Conservation (phyloP, 108 stramenopile species). For the Fragilariopsis cylindrus region DNA sequence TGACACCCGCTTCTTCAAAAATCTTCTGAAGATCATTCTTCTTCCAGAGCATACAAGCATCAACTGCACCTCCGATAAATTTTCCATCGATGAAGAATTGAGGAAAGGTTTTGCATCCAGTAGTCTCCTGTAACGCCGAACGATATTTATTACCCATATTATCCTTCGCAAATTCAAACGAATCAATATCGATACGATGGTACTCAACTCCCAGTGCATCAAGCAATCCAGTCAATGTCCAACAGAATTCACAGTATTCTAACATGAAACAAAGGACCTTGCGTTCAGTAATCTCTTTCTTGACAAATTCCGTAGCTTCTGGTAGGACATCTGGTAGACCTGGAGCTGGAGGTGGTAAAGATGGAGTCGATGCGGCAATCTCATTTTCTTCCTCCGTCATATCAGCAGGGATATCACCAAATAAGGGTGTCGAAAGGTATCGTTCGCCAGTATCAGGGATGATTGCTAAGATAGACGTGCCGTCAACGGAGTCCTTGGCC, state of each 20-base stretch:
- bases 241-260: conserved; percentile 53
- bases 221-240: conserved; percentile 38
- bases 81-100: conserved; percentile 43
- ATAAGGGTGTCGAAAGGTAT: conserved; percentile 80
- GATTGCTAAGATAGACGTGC: conserved; percentile 67
- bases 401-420: conserved; percentile 67
- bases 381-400: conserved; percentile 81
- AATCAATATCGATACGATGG: conserved; percentile 32
- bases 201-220: conserved; percentile 30
- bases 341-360: conserved; percentile 40
- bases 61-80: conserved; percentile 44
- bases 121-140: conserved; percentile 24
- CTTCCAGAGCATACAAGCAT: conserved; percentile 60
- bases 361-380: conserved; percentile 57
- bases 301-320: conserved; percentile 33
- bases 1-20: conserved; percentile 38
- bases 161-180: conserved; percentile 39
- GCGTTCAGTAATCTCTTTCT: conserved; percentile 14
- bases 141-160: conserved; percentile 47
- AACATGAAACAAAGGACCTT: conserved; percentile 35
- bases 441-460: conserved; percentile 86
- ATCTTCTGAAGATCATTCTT: conserved; percentile 40
- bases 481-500: conserved; percentile 66
- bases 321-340: conserved; percentile 26
- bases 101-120: conserved; percentile 38